Evolutionary conservation across 257 asterid genomes (phyloP).

Genomic region (Ophiorrhiza pumila): DNA sequence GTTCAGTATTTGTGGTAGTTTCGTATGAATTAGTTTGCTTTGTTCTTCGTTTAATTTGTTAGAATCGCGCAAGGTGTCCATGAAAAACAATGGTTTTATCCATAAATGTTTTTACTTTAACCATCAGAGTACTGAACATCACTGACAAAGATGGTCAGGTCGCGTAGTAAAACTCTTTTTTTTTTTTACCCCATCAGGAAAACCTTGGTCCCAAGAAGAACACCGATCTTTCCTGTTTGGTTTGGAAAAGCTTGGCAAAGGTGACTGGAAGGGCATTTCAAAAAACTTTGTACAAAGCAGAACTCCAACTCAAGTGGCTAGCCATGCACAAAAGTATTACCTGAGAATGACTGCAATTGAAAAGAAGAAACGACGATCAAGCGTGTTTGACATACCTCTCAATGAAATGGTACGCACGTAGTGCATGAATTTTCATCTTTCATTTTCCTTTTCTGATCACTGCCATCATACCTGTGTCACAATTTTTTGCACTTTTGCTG

Average conservation of each 20-base stretch:
- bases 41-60: too few relatives aligned
- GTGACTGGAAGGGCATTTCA: slow-evolving; percentile 70
- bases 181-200: slow-evolving; percentile 28
- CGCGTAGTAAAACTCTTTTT: background rate
- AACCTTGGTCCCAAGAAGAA: slow-evolving; percentile 52
- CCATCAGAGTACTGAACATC: too few relatives aligned
- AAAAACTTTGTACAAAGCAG: slow-evolving; percentile 43
- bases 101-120: too few relatives aligned
- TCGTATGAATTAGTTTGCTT: too few relatives aligned
- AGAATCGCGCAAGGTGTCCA: too few relatives aligned
- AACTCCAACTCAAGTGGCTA: slow-evolving; percentile 59
- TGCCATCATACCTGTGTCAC: background rate
- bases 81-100: too few relatives aligned
- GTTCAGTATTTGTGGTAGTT: too few relatives aligned
- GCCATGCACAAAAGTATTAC: slow-evolving; percentile 72
- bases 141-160: too few relatives aligned
- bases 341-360: slow-evolving; percentile 29
- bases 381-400: slow-evolving; percentile 52
- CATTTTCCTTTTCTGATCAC: background rate
- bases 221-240: slow-evolving; percentile 51
- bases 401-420: slow-evolving; percentile 13
- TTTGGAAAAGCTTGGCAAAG: slow-evolving; percentile 49
- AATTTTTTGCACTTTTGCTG: background rate
- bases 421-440: background rate
- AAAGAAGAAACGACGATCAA: slow-evolving; percentile 39